A percentile compares a stretch with the other conserved stretches of the same genome.
These are phyloP conservation scores for Apiospora arundinis DNA, from an alignment of 2,329 filamentous ascomycete genomes.

Conservation along the genomic window DNA sequence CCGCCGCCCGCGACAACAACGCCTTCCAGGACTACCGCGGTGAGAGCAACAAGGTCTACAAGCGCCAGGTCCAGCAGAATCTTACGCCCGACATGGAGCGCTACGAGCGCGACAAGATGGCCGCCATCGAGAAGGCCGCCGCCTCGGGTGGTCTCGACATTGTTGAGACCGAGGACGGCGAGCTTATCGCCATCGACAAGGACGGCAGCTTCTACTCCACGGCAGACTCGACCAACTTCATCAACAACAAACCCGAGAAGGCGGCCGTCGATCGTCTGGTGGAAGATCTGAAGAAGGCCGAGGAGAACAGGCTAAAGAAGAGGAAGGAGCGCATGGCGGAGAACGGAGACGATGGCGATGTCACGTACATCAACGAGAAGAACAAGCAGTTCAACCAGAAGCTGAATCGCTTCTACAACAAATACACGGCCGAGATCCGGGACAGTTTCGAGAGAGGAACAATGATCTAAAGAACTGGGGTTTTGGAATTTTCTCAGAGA, in stretches of 20 bases:
- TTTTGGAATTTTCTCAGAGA: neutral
- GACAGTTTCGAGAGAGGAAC: constrained; percentile 98
- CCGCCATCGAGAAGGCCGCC: constrained; percentile 83
- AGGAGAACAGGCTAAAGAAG: constrained; percentile 87
- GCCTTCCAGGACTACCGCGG: constrained; percentile 89
- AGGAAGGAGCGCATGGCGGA: constrained; percentile 77
- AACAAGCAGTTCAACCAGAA: constrained; percentile 99
- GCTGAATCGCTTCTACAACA: constrained; percentile 93
- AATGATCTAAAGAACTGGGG: constrained; percentile 74
- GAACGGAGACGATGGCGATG: constrained; percentile 85
- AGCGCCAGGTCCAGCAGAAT: constrained; percentile 81
- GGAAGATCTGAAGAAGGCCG: constrained; percentile 83
- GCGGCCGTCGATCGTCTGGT: constrained; percentile 89
- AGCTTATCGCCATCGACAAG: constrained; percentile 91
- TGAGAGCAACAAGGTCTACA: constrained; percentile 92
- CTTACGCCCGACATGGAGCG: constrained; percentile 77
- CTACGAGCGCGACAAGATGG: constrained; percentile 88
- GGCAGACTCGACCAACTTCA: constrained; percentile 80
- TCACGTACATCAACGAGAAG: constrained; percentile 99
- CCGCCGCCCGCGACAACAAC: constrained; percentile 79
- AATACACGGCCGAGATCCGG: constrained; percentile 95
- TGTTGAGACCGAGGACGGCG: constrained; percentile 92
- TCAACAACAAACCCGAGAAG: constrained; percentile 85
- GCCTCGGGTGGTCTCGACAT: constrained; percentile 87
- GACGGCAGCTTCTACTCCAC: constrained; percentile 92